phyloP scores from a whole-genome alignment of 306 rosid genomes.

The Begonia loranthoides region DNA sequence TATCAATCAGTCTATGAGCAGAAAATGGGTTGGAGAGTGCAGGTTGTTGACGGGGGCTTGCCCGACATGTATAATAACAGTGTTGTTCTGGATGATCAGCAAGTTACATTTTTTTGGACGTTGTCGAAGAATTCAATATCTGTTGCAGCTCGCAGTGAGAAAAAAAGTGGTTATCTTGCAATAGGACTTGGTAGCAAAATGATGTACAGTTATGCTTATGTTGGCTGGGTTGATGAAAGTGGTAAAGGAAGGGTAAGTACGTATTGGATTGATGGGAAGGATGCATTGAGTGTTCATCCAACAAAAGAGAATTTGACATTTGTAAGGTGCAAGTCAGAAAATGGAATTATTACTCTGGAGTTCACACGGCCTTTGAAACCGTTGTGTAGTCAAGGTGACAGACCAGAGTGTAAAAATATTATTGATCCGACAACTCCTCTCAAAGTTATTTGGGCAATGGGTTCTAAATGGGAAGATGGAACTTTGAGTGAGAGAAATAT shows the following conservation, averaged over 20 bases:
- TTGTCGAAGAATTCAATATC: slow-evolving; percentile 50
- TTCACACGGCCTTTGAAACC: slow-evolving; percentile 82
- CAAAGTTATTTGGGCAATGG: slow-evolving; percentile 94
- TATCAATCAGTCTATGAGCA: slow-evolving; percentile 58
- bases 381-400: slow-evolving; percentile 29
- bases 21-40: slow-evolving; percentile 93
- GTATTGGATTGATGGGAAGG: slow-evolving; percentile 82
- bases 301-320: slow-evolving; percentile 60
- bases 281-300: slow-evolving; percentile 46
- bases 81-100: slow-evolving; percentile 86
- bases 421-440: slow-evolving; percentile 76
- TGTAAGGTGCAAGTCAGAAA: slow-evolving; percentile 75
- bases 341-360: slow-evolving; percentile 68
- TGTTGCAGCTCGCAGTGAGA: slow-evolving; percentile 83
- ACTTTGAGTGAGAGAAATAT: slow-evolving; percentile 55
- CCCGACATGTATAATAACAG: slow-evolving; percentile 88
- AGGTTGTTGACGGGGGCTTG: slow-evolving; percentile 92
- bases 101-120: slow-evolving; percentile 86
- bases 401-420: slow-evolving; percentile 62
- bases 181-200: slow-evolving; percentile 75
- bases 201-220: slow-evolving; percentile 66
- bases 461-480: slow-evolving; percentile 54
- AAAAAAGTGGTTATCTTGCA: slow-evolving; percentile 90
- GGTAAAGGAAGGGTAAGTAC: slow-evolving; percentile 55
- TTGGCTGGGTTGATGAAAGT: slow-evolving; percentile 67